phyloP scores from a whole-genome alignment of 2,329 filamentous ascomycete species.

The Cordyceps pruinosa region DNA sequence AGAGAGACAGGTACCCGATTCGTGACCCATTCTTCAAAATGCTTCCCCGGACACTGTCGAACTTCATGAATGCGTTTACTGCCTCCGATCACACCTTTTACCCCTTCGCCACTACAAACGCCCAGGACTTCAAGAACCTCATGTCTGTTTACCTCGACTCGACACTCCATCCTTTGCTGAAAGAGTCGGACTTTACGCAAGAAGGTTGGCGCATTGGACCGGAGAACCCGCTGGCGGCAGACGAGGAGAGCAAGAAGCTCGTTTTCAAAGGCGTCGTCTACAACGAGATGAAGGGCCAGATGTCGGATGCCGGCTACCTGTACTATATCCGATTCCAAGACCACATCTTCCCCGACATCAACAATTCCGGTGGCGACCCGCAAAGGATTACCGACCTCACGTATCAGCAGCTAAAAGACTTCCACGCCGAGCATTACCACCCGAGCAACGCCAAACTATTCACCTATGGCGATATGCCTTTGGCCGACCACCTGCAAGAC shows the following conservation, averaged over 20 bases:
- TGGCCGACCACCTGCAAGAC: conserved; percentile 73
- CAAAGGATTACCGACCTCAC: conserved; percentile 94
- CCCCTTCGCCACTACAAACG: conserved; percentile 94
- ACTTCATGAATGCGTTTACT: conserved; percentile 99
- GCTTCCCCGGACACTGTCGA: conserved; percentile 94
- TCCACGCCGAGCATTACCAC: conserved; percentile 91
- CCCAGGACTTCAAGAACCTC: conserved; percentile 90
- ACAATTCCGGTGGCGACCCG: conserved; percentile 95
- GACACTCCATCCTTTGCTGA: conserved; percentile 81
- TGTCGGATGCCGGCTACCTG: conserved; percentile 93
- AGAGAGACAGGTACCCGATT: conserved; percentile 73
- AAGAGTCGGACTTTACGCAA: conserved; percentile 87
- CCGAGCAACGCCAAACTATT: conserved; percentile 95
- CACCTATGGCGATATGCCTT: conserved; percentile 89
- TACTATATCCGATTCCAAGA: conserved; percentile 96
- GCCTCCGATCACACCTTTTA: conserved; percentile 95
- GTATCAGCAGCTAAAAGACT: conserved; percentile 79
- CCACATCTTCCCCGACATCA: conserved; percentile 85
- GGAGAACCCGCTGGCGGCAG: conserved; percentile 65
- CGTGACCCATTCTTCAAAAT: conserved; percentile 99
- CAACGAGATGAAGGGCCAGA: conserved; percentile 99
- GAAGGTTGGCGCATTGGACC: conserved; percentile 96
- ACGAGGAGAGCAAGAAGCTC: conserved; percentile 56
- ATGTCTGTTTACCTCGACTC: conserved; percentile 96
- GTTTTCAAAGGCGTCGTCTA: conserved; percentile 98